phyloP scores from a whole-genome alignment of 306 rosid genomes.

The apple (Malus domestica) region ASM211411v1 NC_041793.1:29396501-29397000 shows the following conservation, averaged over 20 bases:
- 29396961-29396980: neutral
- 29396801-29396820: constrained; percentile 56
- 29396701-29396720: constrained; percentile 53
- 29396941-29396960: neutral
- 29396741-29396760: constrained; percentile 58
- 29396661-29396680: constrained; percentile 38
- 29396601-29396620: constrained; percentile 41
- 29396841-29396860: constrained; percentile 53
- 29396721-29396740: constrained; percentile 57
- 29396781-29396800: constrained; percentile 87
- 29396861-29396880: constrained; percentile 7
- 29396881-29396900: neutral
- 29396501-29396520: neutral
- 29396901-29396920: constrained; percentile 1
- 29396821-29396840: constrained; percentile 69
- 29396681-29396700: constrained; percentile 36
- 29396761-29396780: constrained; percentile 51
- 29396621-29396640: constrained; percentile 69
- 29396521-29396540: neutral
- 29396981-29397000: neutral
- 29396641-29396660: constrained; percentile 53
- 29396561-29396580: constrained; percentile 38
- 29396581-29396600: constrained; percentile 42
- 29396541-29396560: neutral
- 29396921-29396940: neutral